Evolutionary conservation across 2,329 filamentous ascomycete genomes (phyloP), one percentile per base, ranked within the genome.

Genomic region (Falciphora oryzae): DNA sequence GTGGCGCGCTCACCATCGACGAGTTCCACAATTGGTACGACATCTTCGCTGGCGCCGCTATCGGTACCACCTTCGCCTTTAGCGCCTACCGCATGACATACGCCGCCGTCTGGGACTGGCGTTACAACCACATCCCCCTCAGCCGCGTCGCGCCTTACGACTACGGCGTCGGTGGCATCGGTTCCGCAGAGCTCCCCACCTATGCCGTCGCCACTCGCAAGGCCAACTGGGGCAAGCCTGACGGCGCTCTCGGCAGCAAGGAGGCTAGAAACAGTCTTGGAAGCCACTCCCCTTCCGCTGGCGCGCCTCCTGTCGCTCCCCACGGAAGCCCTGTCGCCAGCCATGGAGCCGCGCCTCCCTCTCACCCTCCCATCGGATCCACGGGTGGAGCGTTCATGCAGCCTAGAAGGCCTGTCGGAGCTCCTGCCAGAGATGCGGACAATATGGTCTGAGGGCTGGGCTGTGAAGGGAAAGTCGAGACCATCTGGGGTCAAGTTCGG

Each of bases 21-120:
- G 85, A 90, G 72, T 90, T 81, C 72, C 89, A 93, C 76, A 88
- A 92, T 75, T 90, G 88, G 86, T 91, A 91, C 66, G 89, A 92
- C 66, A 81, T 90, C 57, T 67, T 89, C 0, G 87, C 82, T 0
- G 89, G 89, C 1, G 84, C 81, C 0, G 71, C 81, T 14, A 89
- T 92, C 63, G 89, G 89, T 1, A 84, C 80, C 1, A 69, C 84
- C 57, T 83, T 87, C 74, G 88, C 88, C 0, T 81, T 90, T 66
- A 83, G 81, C 2, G 75, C 83, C 0, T 92, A 90, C 73, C 79
- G 89, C 29, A 86, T 87, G 78, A 82, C 85, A 1, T 92, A 89
- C 68, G 87, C 88, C 0, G 81, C 83, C 1, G 77, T 91, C 32
- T 91, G 87, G 84, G 87, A 92, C 73, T 90, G 86, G 80, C 78